Evolutionary conservation across 192 early-diverging fungal species (phyloP), one percentile per base, ranked within the genome.

Genomic region (Chytriomyces confervae): DNA sequence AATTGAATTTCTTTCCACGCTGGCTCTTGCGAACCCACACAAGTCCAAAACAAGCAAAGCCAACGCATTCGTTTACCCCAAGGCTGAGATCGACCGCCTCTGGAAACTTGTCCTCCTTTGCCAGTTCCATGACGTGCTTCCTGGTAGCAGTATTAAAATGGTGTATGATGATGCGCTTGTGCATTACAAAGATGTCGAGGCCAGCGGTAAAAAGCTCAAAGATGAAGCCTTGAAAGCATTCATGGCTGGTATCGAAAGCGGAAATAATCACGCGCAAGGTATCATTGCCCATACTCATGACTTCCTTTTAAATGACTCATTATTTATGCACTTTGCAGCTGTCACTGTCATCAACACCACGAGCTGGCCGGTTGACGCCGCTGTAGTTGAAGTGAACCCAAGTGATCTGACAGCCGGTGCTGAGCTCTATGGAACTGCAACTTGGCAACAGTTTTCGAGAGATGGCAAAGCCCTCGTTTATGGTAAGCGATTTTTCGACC

Each of bases 91-190:
- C 1, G 92, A 93, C 49, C 82, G 90, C 1, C 79, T 95, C 51
- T 99, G 98, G 98, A 95, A 97, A 80, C 81, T 91, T 61, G 79
- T 96, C 10, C 89, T 95, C 23, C 86, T 99, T 84, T 96, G 94
- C 78, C 98, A 99, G 89, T 99, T 99, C 80, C 98, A 99, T 77
- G 97, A 98, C 83, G 94, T 98, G 5, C 85, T 99, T 57, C 96
- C 98, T 0, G 98, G 98, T 0, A 93, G 93, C 5, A 86, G 91
- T 16, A 98, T 99, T 77, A 94, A 91, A 47, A 82, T 95, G 81
- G 98, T 97, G 27, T 97, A 97, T 80, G 82, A 89, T 20, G 98
- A 99, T 82, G 95, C 93, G 13, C 84, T 87, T 44, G 66, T 77
- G 78, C 85, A 80, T 66, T 90, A 90, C 68, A 61, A 79, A 27